Percentiles rank a stretch among this genome's conserved stretches.
These are phyloP conservation scores for Paramyrothecium sp. DNA, from an alignment of 2,329 filamentous ascomycete genomes.

Conservation along the genomic window DNA sequence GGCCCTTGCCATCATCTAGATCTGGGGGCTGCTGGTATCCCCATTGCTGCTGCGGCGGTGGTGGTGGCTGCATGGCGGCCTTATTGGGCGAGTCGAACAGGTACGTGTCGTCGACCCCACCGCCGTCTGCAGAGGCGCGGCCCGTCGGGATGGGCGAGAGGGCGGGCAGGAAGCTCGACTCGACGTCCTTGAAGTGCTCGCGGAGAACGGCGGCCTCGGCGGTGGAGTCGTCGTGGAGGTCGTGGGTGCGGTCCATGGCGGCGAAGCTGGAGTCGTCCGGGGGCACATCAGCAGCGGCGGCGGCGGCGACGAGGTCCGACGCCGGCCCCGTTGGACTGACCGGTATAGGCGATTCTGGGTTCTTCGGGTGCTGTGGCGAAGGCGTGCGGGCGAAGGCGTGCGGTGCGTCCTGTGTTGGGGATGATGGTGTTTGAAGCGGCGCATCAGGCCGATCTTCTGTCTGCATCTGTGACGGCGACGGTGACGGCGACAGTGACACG, in stretches of 20 bases:
- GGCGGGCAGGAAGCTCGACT: constrained; percentile 63
- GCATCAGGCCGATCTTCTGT: too few relatives aligned
- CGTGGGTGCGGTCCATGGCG: constrained; percentile 30
- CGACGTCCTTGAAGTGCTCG: constrained; percentile 60
- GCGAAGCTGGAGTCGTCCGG: constrained; percentile 40
- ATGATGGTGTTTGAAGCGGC: too few relatives aligned
- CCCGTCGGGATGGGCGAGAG: constrained; percentile 54
- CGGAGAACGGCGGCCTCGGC: constrained; percentile 49
- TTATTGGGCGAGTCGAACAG: constrained; percentile 49
- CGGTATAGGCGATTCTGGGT: neutral
- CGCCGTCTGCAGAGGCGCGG: constrained; percentile 29
- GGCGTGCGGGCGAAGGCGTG: too few relatives aligned
- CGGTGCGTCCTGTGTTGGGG: too few relatives aligned
- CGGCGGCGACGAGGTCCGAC: neutral
- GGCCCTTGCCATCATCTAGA: neutral
- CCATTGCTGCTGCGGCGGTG: neutral
- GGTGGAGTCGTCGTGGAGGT: constrained; percentile 41
- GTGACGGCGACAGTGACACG: constrained; percentile 15
- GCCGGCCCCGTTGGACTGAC: neutral
- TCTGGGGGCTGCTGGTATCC: too few relatives aligned
- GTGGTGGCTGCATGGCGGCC: constrained; percentile 22
- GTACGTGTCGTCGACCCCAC: constrained; percentile 57
- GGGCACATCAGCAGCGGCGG: constrained; percentile 14
- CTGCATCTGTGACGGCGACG: neutral
- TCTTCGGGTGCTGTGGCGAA: too few relatives aligned